Evolutionary conservation across 148 eudicot species (phyloP).

Genomic region (Fagopyrum tataricum): DNA sequence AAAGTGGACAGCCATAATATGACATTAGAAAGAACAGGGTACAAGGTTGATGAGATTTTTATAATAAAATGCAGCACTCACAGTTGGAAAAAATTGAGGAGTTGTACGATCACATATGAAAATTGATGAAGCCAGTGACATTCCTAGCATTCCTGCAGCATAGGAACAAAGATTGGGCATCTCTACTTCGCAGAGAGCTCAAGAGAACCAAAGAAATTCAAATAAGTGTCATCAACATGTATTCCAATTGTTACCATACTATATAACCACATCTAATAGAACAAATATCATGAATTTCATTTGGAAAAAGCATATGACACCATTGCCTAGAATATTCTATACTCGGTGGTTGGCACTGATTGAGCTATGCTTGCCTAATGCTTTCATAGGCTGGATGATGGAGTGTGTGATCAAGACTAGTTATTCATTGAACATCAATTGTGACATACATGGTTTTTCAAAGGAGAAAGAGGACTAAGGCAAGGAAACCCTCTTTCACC

Average conservation of each 20-base stretch:
- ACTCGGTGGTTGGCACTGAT: too few relatives aligned
- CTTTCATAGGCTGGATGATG: too few relatives aligned
- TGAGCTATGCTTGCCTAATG: too few relatives aligned
- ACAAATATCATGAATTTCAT: too few relatives aligned
- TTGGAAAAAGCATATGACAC: too few relatives aligned
- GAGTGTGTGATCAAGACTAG: too few relatives aligned
- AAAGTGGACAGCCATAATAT: background rate
- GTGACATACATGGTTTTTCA: too few relatives aligned
- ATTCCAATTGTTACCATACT: background rate
- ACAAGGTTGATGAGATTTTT: background rate
- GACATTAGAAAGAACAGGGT: background rate
- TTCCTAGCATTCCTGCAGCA: constrained; percentile 53
- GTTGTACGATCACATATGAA: constrained; percentile 27
- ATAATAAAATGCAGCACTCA: constrained; percentile 24
- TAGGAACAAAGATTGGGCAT: background rate
- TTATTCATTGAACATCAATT: too few relatives aligned
- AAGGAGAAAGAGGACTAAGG: too few relatives aligned
- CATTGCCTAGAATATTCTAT: too few relatives aligned
- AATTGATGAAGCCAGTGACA: constrained; percentile 32
- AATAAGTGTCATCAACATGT: background rate
- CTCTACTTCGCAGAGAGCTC: background rate
- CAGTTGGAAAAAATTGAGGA: constrained; percentile 21
- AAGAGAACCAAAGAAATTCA: background rate
- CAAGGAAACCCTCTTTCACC: too few relatives aligned
- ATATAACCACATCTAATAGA: background rate